Conservation (phyloP, 306 rosid species). For the Sesbania bispinosa region DNA sequence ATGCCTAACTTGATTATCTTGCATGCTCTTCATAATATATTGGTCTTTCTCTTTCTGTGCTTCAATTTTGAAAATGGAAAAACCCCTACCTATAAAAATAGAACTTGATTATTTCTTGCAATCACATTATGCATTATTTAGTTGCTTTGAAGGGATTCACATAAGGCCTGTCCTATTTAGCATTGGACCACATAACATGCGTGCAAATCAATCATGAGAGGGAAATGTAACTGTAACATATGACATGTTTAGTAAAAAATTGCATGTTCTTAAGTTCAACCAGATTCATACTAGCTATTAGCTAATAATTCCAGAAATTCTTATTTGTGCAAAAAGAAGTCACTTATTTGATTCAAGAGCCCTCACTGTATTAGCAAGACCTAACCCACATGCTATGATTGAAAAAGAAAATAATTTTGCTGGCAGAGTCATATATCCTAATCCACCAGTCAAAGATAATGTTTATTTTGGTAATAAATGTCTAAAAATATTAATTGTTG, state of each 20-base stretch:
- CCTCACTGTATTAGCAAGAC: constrained; percentile 11
- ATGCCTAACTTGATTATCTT: constrained; percentile 19
- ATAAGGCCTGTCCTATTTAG: constrained; percentile 10
- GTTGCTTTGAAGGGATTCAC: not conserved
- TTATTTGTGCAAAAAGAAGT: constrained; percentile 23
- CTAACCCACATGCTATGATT: constrained; percentile 24
- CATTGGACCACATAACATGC: constrained; percentile 40
- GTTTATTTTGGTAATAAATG: not conserved
- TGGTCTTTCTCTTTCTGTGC: not conserved
- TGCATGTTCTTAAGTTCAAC: constrained; percentile 19
- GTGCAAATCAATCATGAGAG: constrained; percentile 18
- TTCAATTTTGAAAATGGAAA: constrained; percentile 13
- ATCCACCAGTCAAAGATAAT: constrained; percentile 10
- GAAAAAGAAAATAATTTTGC: constrained; percentile 13
- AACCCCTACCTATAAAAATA: constrained; percentile 13
- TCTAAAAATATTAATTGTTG: not conserved
- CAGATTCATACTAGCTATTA: not conserved
- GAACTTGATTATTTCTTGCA: constrained; percentile 22
- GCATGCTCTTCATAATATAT: not conserved
- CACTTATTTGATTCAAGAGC: constrained; percentile 18
- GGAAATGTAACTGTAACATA: not conserved
- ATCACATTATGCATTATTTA: not conserved
- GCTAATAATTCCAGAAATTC: constrained; percentile 5
- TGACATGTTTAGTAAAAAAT: not conserved
- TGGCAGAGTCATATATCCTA: not conserved